Percentiles rank a stretch among this genome's conserved stretches.
Evolutionary conservation across 2,329 filamentous ascomycete species (phyloP).

Genomic region (Fusarium newnesense): DNA sequence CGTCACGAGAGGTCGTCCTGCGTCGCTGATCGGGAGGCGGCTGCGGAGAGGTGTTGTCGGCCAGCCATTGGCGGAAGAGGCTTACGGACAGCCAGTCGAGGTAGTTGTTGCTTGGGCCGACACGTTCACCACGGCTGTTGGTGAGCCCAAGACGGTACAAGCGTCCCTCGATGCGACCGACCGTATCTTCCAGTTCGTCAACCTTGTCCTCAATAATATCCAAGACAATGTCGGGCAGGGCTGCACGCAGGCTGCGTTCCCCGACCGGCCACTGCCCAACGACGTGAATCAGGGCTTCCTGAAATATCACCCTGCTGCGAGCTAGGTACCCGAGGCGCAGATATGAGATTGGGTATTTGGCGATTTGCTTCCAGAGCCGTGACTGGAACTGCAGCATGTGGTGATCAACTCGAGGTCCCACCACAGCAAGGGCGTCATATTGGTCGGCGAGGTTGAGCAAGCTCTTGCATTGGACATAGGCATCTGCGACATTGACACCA

Average conservation of each 20-base stretch:
- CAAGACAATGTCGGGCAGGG: conserved; percentile 79
- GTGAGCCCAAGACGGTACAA: conserved; percentile 84
- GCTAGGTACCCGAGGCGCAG: conserved; percentile 89
- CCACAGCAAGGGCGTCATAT: conserved; percentile 89
- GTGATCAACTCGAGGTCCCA: conserved; percentile 90
- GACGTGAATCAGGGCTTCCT: conserved; percentile 90
- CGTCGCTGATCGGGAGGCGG: conserved; percentile 46
- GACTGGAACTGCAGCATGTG: conserved; percentile 93
- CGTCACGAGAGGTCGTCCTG: conserved; percentile 44
- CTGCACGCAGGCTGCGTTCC: conserved; percentile 77
- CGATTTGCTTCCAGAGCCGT: conserved; percentile 93
- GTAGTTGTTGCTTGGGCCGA: conserved; percentile 81
- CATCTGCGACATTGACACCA: conserved; percentile 87
- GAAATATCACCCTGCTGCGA: conserved; percentile 83
- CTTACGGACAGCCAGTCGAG: conserved; percentile 90
- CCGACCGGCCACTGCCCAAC: conserved; percentile 93
- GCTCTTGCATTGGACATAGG: conserved; percentile 93
- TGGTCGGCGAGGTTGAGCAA: conserved; percentile 90
- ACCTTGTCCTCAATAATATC: conserved; percentile 96
- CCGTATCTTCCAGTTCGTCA: conserved; percentile 86
- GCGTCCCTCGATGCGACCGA: conserved; percentile 80
- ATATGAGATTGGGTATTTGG: conserved; percentile 94
- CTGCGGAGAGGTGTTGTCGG: conserved; percentile 84
- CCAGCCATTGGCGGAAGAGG: conserved; percentile 91
- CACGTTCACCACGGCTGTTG: conserved; percentile 82